Evolutionary conservation across 352 stramenopile species (phyloP).

Genomic region (Globisporangium spinosum): DNA sequence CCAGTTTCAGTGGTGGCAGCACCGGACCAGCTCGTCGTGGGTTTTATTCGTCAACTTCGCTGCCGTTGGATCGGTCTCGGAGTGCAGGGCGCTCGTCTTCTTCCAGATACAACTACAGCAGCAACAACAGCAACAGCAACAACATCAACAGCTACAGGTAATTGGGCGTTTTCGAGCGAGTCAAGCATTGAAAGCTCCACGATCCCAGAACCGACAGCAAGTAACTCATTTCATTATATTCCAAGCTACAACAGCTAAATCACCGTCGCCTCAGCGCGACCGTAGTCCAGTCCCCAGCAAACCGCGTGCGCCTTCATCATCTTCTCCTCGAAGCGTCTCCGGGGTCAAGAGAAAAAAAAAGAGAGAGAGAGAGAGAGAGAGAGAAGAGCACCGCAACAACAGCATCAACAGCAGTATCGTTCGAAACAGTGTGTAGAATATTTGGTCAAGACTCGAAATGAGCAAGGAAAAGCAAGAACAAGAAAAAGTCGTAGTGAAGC

Average conservation of each 20-base stretch:
- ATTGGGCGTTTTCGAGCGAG: slow-evolving; percentile 2
- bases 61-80: slow-evolving; percentile 52
- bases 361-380: not conserved
- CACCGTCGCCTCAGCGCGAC: slow-evolving; percentile 6
- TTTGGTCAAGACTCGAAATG: slow-evolving; percentile 4
- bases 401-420: slow-evolving; percentile 7
- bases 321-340: not conserved
- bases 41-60: slow-evolving; percentile 48
- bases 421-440: slow-evolving; percentile 10
- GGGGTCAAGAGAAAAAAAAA: slow-evolving; percentile 1
- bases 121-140: slow-evolving; percentile 18
- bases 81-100: slow-evolving; percentile 35
- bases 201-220: not conserved
- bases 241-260: slow-evolving; percentile 11
- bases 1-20: slow-evolving; percentile 15
- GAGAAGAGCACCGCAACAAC: not conserved
- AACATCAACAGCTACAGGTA: slow-evolving; percentile 17
- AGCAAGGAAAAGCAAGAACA: slow-evolving; percentile 1
- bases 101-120: slow-evolving; percentile 25
- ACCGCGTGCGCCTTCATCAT: not conserved
- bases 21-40: slow-evolving; percentile 22
- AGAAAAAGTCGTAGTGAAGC: not conserved
- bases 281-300: slow-evolving; percentile 12
- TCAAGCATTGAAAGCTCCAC: not conserved
- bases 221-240: slow-evolving; percentile 12